phyloP scores from a whole-genome alignment of 371 early-diverging fungal species.

The Mucor velutinosus region DNA sequence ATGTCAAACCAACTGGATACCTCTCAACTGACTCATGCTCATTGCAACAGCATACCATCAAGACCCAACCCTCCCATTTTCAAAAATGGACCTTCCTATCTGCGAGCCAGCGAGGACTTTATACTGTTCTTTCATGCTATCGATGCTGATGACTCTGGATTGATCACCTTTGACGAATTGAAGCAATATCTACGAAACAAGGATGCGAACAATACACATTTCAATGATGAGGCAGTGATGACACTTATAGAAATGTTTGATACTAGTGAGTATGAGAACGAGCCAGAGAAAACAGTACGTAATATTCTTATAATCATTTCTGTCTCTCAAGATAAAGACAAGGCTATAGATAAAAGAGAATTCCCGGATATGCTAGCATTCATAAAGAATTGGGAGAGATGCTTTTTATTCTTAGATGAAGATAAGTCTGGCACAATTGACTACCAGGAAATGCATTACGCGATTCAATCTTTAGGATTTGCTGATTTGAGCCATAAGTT shows the following conservation, averaged over 20 bases:
- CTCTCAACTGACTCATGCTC: neutral
- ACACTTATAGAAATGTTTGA: slow-evolving; percentile 15
- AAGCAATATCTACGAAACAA: slow-evolving; percentile 8
- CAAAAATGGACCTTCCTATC: slow-evolving; percentile 3
- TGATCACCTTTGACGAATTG: slow-evolving; percentile 12
- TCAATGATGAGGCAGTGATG: slow-evolving; percentile 10
- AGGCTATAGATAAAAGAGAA: slow-evolving; percentile 7
- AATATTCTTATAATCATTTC: neutral
- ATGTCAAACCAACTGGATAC: neutral
- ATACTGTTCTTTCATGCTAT: neutral
- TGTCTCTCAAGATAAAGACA: slow-evolving; percentile 8
- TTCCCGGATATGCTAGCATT: slow-evolving; percentile 15
- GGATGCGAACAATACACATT: neutral
- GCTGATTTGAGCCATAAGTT: neutral
- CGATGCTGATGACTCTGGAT: slow-evolving; percentile 5
- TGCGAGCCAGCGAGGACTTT: slow-evolving; percentile 8
- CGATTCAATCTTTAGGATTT: slow-evolving; percentile 9
- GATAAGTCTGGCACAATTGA: slow-evolving; percentile 16
- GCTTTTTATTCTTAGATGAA: slow-evolving; percentile 5
- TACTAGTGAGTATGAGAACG: slow-evolving; percentile 6
- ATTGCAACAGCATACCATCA: neutral
- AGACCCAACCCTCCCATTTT: slow-evolving; percentile 7
- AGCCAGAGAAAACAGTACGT: neutral
- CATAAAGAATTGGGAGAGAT: slow-evolving; percentile 12
- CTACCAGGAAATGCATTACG: slow-evolving; percentile 13